These are phyloP conservation scores for Podospora fimiseda DNA, from an alignment of 495 filamentous ascomycete genomes.

Conservation along the genomic window DNA sequence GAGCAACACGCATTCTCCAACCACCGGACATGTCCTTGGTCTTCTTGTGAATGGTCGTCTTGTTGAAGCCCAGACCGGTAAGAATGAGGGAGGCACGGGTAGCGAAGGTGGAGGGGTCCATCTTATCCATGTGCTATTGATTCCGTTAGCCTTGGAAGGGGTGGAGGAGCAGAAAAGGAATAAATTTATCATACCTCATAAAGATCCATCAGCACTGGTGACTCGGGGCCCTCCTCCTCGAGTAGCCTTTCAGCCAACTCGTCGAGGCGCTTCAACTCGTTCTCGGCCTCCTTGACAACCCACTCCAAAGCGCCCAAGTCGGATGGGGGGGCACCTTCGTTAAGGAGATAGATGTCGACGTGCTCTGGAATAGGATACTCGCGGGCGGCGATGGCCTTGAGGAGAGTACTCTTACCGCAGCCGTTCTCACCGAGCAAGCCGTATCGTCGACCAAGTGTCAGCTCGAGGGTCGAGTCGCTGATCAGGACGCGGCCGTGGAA, in stretches of 20 bases:
- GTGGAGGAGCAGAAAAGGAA: not conserved
- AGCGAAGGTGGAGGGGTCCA: constrained; percentile 99
- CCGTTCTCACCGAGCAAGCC: constrained; percentile 97
- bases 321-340: constrained; percentile 89
- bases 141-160: constrained; percentile 11
- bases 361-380: constrained; percentile 96
- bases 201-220: constrained; percentile 82
- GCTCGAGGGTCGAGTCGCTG: constrained; percentile 84
- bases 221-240: constrained; percentile 86
- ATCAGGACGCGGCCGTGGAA: constrained; percentile 98
- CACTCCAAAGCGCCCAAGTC: constrained; percentile 91
- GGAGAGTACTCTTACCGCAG: constrained; percentile 93
- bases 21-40: constrained; percentile 99
- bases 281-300: constrained; percentile 94
- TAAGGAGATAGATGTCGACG: constrained; percentile 96
- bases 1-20: constrained; percentile 98
- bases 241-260: constrained; percentile 82
- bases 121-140: constrained; percentile 88
- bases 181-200: constrained; percentile 68
- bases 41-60: constrained; percentile 92
- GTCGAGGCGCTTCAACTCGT: constrained; percentile 85
- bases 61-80: constrained; percentile 99
- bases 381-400: constrained; percentile 89
- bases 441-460: constrained; percentile 89
- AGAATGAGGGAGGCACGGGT: constrained; percentile 94